Base-by-base conservation (phyloP, 2,329 filamentous ascomycete genomes). In the Verticillium isaacii region DNA sequence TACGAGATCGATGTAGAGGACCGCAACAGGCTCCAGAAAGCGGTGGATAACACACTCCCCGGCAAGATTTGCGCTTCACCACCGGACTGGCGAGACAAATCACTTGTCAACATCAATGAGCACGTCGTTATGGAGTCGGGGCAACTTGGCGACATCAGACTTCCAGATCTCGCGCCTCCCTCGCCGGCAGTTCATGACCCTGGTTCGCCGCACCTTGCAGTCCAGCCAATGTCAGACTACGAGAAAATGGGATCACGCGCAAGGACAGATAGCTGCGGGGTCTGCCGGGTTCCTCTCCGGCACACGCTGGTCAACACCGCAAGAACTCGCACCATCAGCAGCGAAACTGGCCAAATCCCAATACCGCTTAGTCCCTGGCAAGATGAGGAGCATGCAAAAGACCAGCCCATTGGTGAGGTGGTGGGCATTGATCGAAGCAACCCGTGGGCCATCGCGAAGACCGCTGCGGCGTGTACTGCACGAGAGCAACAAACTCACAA, bases 381-480 rank as follows among this genome's bases (percentile, higher is more conserved):
- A 25, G 56, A 39, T 15, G 56, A 58, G 9, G 56, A 58, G 5
- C 12, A 39, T 39, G 23, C 14, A 8, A 12, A 32, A 29, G 3
- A 36, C 17, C 12, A 8, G 32, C 8, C 29, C 23, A 14, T 2
- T 11, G 19, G 4, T 1, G 19, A 25, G n/a, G 8, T 14, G 11
- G 9, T 14, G 7, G 12, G 9, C 45, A 52, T 25, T 52, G 45
- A 23, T 52, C 19, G 9, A 52, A 52, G 45, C n/a, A 65, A 63
- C 6, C 64, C 63, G 0, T 66, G 64, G 64, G 52, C 58, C 11
- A 56, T 65, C 15, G 63, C 64, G 32, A 61, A 59, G 19, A 56
- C 25, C 8, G 50, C 63, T 8, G 56, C 59, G 14, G 32, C 9
- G 23, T 36, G 19, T 23, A 23, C 11, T 14, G 2, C 45, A 14